A percentile compares a stretch with the other conserved stretches of the same genome.
Evolutionary conservation across 2,329 filamentous ascomycete species (phyloP).

Genomic region (Ilyonectria sp.): DNA sequence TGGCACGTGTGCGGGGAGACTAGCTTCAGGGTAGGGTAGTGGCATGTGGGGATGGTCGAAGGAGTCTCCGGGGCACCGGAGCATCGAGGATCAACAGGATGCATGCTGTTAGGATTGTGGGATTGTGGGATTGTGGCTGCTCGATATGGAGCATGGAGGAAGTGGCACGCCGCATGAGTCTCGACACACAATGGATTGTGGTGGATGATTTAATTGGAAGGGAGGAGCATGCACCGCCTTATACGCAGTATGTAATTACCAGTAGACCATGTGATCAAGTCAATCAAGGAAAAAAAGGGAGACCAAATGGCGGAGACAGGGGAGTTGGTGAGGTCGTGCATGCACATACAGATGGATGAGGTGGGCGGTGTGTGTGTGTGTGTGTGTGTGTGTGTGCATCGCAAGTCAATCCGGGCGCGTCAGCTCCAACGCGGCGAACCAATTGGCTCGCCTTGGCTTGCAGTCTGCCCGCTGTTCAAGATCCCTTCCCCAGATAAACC

Average conservation of each 20-base stretch:
- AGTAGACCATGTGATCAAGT: neutral
- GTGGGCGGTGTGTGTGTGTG: neutral
- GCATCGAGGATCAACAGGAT: constrained; percentile 11
- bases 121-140: neutral
- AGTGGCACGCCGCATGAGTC: neutral
- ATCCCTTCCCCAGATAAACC: too few relatives aligned
- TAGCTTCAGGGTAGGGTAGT: constrained; percentile 5
- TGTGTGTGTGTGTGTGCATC: neutral
- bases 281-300: neutral
- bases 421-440: neutral
- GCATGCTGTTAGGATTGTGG: neutral
- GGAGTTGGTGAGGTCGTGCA: neutral
- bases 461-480: neutral
- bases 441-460: neutral
- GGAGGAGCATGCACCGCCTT: neutral
- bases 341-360: neutral
- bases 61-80: constrained; percentile 30
- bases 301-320: neutral
- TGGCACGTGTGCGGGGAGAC: constrained; percentile 9
- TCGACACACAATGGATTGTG: neutral
- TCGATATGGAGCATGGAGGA: neutral
- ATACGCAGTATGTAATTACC: neutral
- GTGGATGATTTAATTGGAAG: neutral
- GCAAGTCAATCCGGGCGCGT: neutral
- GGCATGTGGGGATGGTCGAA: constrained; percentile 6